phyloP scores from a whole-genome alignment of 2,329 filamentous ascomycete genomes.

The Fusarium falciforme region DNA sequence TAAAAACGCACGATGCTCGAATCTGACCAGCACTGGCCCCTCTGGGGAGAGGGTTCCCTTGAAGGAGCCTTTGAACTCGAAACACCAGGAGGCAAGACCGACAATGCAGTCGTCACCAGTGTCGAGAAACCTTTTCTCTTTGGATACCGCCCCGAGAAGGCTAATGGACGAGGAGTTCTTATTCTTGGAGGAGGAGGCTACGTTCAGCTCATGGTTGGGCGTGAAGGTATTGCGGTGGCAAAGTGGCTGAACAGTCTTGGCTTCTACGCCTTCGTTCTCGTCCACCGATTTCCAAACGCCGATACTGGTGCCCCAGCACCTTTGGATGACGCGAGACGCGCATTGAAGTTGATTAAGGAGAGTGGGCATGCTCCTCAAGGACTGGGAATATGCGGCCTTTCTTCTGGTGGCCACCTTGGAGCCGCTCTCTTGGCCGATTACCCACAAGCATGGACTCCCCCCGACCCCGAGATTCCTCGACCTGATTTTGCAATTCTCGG shows the following conservation, averaged over 20 bases:
- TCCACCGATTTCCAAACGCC: conserved; percentile 37
- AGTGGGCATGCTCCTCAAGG: conserved; percentile 21
- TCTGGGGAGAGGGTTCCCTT: conserved; percentile 15
- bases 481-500: conserved; percentile 34
- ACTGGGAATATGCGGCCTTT: conserved; percentile 36
- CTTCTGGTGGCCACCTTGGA: conserved; percentile 37
- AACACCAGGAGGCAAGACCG: neutral
- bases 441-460: conserved; percentile 28
- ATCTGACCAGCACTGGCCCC: conserved; percentile 33
- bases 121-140: conserved; percentile 33
- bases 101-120: conserved; percentile 31
- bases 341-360: conserved; percentile 29
- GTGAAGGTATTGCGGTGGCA: conserved; percentile 34
- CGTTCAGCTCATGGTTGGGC: conserved; percentile 37
- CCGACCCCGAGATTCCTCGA: conserved; percentile 16
- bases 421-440: conserved; percentile 37
- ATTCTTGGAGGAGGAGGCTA: conserved; percentile 37
- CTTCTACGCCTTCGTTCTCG: conserved; percentile 39
- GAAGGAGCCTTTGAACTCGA: conserved; percentile 34
- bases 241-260: conserved; percentile 38
- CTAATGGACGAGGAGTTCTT: conserved; percentile 34
- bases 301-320: conserved; percentile 27
- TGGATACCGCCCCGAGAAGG: conserved; percentile 24
- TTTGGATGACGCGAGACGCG: conserved; percentile 36
- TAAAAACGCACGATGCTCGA: conserved; percentile 1